Percentiles rank a stretch among this genome's conserved stretches.
Conservation (phyloP, 768 basidiomycete genomes). For the Psilocybe sp. region DNA sequence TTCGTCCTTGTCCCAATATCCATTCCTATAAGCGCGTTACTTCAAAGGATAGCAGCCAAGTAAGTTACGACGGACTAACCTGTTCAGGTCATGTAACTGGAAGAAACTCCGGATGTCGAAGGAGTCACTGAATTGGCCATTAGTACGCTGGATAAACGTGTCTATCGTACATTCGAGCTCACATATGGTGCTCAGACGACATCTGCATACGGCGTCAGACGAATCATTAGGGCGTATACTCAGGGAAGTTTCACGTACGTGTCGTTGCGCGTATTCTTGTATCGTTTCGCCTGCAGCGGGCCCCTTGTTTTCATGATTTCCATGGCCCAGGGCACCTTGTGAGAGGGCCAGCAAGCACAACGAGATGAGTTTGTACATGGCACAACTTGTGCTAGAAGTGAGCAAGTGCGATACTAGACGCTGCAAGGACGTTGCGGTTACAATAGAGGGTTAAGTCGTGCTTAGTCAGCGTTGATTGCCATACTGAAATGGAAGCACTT, state of each 20-base stretch:
- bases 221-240: conserved; percentile 6
- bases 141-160: conserved; percentile 1
- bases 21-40: conserved; percentile 51
- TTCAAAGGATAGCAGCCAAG: background rate
- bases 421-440: no score
- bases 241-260: conserved; percentile 60
- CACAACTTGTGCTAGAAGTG: background rate
- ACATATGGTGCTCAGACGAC: conserved; percentile 89
- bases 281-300: conserved; percentile 58
- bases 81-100: conserved; percentile 90
- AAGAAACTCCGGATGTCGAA: conserved; percentile 91
- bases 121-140: conserved; percentile 52
- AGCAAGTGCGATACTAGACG: no score
- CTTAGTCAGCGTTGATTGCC: no score
- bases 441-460: no score
- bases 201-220: conserved; percentile 47
- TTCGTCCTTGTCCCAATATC: conserved; percentile 80
- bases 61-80: conserved; percentile 35
- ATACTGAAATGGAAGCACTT: no score
- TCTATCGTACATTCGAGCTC: conserved; percentile 11
- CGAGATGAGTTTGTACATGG: conserved; percentile 48
- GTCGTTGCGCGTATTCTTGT: conserved; percentile 82
- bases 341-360: conserved; percentile 38
- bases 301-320: conserved; percentile 54
- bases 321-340: conserved; percentile 43